Base-by-base conservation (phyloP, 1,139 yeast species). In the Zygosaccharomyces pseudobailii region DNA sequence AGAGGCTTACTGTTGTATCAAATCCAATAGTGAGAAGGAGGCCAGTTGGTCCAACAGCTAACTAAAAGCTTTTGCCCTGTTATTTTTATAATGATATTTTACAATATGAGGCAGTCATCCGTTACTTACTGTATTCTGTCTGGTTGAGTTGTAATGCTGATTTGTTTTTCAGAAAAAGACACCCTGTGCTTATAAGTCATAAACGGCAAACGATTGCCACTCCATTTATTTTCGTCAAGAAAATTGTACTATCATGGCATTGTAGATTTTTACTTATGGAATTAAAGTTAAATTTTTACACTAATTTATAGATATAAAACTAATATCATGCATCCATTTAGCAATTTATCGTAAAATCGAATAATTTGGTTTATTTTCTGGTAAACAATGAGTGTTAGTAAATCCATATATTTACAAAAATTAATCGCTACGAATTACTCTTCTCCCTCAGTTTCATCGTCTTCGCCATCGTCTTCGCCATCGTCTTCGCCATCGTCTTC, bases 391-490 rank as follows among this genome's bases (percentile, higher is more conserved):
- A 13, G 17, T 24, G 27, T 24, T 6, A 24, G 9, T 8, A 6
- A 24, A 2, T 24, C 9, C 27, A 24, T 24, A 23, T 30, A 30
- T 30, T 30, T 30, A 30, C 33, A 22, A n/a, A 28, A 22, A 24
- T 24, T 8, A 24, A 6, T 24, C 25, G 13, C 6, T 10, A 7
- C 28, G 6, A 17, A 38, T 27, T 28, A 28, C 23, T 50, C 35
- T 9, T 50, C 51, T 6, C 40, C 47, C n/a, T 42, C 47, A 5
- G 45, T 54, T 2, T 62, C 68, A 0, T 58, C 65, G 1, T 61
- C 67, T 0, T 66, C 68, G 51, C 66, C 71, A 9, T 62, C 68
- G 4, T 61, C 67, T 0, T 66, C 68, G 51, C 66, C 71, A 9
- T 62, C 68, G 4, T 13, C 17, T 13, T 67, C 69, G 5, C 66